Conservation (phyloP, 805 yeast genomes). For the Starmerella lactis-condensi region DNA sequence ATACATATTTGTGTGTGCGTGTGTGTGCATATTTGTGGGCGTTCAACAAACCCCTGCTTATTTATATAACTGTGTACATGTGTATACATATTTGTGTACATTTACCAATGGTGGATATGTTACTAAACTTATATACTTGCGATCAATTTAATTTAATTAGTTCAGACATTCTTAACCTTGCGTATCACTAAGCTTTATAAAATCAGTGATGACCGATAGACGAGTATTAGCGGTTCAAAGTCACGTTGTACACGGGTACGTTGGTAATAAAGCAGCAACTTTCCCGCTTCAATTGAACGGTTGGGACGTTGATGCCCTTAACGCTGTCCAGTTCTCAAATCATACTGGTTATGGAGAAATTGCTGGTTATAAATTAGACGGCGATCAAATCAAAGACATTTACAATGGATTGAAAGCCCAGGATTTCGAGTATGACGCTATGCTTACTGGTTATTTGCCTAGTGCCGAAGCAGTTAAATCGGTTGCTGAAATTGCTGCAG, state of each 20-base stretch:
- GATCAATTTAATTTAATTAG: too few relatives aligned
- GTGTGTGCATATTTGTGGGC: too few relatives aligned
- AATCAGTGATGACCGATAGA: slow-evolving; percentile 3
- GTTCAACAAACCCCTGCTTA: too few relatives aligned
- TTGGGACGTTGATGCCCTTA: slow-evolving; percentile 83
- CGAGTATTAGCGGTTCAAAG: slow-evolving; percentile 48
- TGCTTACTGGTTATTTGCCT: slow-evolving; percentile 70
- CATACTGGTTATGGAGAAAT: slow-evolving; percentile 75
- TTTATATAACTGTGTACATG: too few relatives aligned
- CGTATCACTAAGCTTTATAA: background rate
- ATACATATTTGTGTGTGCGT: too few relatives aligned
- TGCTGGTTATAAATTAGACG: slow-evolving; percentile 36
- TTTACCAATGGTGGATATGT: too few relatives aligned
- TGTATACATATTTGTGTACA: too few relatives aligned
- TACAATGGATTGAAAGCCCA: slow-evolving; percentile 38
- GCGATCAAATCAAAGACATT: slow-evolving; percentile 31
- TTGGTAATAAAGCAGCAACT: slow-evolving; percentile 80
- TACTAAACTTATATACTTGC: too few relatives aligned
- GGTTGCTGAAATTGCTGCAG: slow-evolving; percentile 28
- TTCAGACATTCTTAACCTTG: too few relatives aligned
- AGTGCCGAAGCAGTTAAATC: slow-evolving; percentile 35
- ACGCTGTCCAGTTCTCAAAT: slow-evolving; percentile 76
- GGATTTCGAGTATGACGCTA: slow-evolving; percentile 37
- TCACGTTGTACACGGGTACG: slow-evolving; percentile 90
- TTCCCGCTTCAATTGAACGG: slow-evolving; percentile 73